These are phyloP conservation scores for Colletotrichum chrysophilum DNA, from an alignment of 2,329 filamentous ascomycete species.

Conservation along the genomic window DNA sequence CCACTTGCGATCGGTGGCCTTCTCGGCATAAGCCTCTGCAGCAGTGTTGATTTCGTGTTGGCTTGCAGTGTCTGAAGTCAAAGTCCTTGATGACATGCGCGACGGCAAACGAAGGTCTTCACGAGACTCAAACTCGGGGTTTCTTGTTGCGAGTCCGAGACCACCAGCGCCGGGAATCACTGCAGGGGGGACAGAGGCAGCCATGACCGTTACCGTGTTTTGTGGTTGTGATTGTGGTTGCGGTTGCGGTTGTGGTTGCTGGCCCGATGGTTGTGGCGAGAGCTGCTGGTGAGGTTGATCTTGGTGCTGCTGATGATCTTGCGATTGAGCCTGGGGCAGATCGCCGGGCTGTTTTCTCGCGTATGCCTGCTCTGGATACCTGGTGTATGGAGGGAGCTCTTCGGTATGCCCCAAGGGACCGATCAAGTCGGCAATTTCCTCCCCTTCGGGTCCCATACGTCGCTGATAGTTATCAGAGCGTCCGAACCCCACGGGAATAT, in stretches of 20 bases:
- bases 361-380: slow-evolving; percentile 80
- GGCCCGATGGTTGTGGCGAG: not conserved
- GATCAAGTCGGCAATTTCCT: slow-evolving; percentile 86
- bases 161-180: slow-evolving; percentile 63
- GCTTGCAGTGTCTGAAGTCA: slow-evolving; percentile 51
- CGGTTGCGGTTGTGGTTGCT: not conserved
- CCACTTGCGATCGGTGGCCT: slow-evolving; percentile 47
- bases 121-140: slow-evolving; percentile 66
- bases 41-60: slow-evolving; percentile 60
- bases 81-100: slow-evolving; percentile 57
- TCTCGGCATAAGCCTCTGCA: slow-evolving; percentile 50
- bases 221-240: slow-evolving; percentile 13
- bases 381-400: slow-evolving; percentile 88
- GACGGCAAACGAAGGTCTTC: slow-evolving; percentile 59
- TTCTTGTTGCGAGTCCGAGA: slow-evolving; percentile 63
- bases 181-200: slow-evolving; percentile 14
- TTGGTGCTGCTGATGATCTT: slow-evolving; percentile 15
- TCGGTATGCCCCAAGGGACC: slow-evolving; percentile 89
- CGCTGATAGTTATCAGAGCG: slow-evolving; percentile 71
- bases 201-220: slow-evolving; percentile 11
- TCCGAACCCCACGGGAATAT: slow-evolving; percentile 77
- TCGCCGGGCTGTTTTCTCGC: slow-evolving; percentile 50
- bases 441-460: slow-evolving; percentile 77
- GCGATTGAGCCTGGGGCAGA: not conserved
- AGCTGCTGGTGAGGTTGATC: not conserved